A percentile compares a stretch with the other conserved stretches of the same genome.
phyloP scores from a whole-genome alignment of 1,139 yeast genomes.

The Pichia sp. region DNA sequence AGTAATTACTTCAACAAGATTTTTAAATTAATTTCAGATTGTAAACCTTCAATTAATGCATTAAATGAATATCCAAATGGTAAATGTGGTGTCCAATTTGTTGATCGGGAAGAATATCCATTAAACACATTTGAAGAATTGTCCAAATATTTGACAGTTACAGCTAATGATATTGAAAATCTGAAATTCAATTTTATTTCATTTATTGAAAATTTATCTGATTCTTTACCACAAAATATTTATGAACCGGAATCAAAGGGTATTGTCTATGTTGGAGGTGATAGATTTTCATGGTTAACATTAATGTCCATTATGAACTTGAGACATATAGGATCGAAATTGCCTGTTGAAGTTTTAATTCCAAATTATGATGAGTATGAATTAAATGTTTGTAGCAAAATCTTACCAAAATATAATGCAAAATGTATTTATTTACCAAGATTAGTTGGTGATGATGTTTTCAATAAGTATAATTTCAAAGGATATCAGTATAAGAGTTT shows the following conservation, averaged over 20 bases:
- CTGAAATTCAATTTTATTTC: conserved; percentile 28
- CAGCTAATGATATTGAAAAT: conserved; percentile 21
- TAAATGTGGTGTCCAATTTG: conserved; percentile 19
- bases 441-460: conserved; percentile 45
- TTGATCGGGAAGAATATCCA: conserved; percentile 6
- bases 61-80: conserved; percentile 23
- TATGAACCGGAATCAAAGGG: conserved; percentile 53
- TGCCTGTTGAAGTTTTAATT: conserved; percentile 75
- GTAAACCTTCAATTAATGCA: conserved; percentile 26
- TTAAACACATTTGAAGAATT: conserved; percentile 27
- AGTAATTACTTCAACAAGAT: conserved; percentile 18
- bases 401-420: conserved; percentile 64
- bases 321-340: conserved; percentile 53
- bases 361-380: conserved; percentile 70
- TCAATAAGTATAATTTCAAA: conserved; percentile 44
- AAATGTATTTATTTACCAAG: conserved; percentile 60
- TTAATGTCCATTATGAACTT: conserved; percentile 59
- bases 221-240: conserved; percentile 20
- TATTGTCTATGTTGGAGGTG: conserved; percentile 79
- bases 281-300: conserved; percentile 67
- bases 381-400: conserved; percentile 53
- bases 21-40: conserved; percentile 24
- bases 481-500: conserved; percentile 79
- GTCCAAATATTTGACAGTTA: conserved; percentile 25
- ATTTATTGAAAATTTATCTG: conserved; percentile 23